Conservation (phyloP, 306 rosid genomes). For the Malus asiatica region DNA sequence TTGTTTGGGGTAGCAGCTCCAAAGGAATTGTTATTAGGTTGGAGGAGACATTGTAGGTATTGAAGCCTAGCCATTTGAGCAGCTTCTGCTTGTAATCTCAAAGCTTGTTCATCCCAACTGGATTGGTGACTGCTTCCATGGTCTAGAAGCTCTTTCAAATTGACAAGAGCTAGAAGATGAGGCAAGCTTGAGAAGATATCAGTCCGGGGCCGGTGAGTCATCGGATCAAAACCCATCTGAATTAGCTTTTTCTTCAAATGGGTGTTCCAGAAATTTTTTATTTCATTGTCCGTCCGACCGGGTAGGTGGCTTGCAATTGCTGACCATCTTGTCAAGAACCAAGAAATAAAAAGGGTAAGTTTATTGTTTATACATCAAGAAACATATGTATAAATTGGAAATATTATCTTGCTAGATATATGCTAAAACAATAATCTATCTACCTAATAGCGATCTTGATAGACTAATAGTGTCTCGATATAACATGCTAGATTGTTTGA, state of each 20-base stretch:
- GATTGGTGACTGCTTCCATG: constrained; percentile 14
- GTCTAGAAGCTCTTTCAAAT: constrained; percentile 48
- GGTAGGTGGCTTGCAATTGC: constrained; percentile 61
- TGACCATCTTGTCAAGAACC: constrained; percentile 40
- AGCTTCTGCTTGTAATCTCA: constrained; percentile 50
- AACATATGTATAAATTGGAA: not conserved
- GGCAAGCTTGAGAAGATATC: constrained; percentile 61
- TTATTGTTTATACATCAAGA: not conserved
- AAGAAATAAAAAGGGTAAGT: not conserved
- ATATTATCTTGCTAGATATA: not conserved
- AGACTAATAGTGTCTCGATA: not conserved
- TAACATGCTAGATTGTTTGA: not conserved
- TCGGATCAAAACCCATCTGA: constrained; percentile 61
- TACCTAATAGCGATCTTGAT: not conserved
- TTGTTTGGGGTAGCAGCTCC: constrained; percentile 11
- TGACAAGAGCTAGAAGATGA: constrained; percentile 58
- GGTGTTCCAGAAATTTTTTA: constrained; percentile 61
- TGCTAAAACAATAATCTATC: not conserved
- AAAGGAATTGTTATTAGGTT: constrained; percentile 2
- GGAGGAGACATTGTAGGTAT: constrained; percentile 42
- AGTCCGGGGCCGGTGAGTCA: constrained; percentile 55
- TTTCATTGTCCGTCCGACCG: constrained; percentile 59
- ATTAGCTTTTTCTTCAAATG: constrained; percentile 56
- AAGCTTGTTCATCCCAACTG: constrained; percentile 43
- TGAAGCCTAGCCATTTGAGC: constrained; percentile 51